These are phyloP conservation scores for Trametes sanguinea DNA, from an alignment of 768 basidiomycete species.

Conservation along the genomic window DNA sequence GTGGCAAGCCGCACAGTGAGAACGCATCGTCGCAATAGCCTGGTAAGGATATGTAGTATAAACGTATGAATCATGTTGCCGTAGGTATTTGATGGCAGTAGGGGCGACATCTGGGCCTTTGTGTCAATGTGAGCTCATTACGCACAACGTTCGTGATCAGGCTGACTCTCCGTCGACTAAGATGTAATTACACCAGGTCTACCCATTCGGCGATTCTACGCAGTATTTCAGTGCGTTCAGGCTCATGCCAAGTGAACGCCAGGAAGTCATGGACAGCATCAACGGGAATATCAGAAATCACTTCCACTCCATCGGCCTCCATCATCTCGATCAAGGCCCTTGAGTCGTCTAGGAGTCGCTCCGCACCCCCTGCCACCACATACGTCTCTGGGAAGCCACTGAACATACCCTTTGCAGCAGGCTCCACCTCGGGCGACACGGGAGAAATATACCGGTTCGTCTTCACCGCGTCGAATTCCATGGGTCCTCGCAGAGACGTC, in stretches of 20 bases:
- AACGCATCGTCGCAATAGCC: no score
- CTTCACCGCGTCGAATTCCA: constrained; percentile 47
- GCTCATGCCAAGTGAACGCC: constrained; percentile 28
- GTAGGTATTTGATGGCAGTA: no score
- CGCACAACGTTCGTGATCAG: no score
- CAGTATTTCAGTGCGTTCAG: constrained; percentile 33
- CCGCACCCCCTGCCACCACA: constrained; percentile 57
- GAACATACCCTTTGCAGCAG: constrained; percentile 42
- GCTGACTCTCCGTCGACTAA: no score
- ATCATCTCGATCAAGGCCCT: constrained; percentile 49
- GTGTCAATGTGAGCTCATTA: no score
- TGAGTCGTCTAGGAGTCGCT: constrained; percentile 57
- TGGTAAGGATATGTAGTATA: no score
- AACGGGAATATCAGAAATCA: constrained; percentile 50
- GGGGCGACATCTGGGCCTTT: no score
- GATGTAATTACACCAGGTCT: no score
- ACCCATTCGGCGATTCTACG: constrained; percentile 24
- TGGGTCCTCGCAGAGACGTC: constrained; percentile 48
- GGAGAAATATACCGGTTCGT: constrained; percentile 62
- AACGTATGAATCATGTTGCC: no score
- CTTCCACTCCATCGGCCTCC: constrained; percentile 50
- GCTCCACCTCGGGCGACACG: constrained; percentile 43
- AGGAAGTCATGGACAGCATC: constrained; percentile 44
- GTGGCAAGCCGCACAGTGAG: constrained; percentile 31
- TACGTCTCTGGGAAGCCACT: constrained; percentile 62